phyloP scores from a whole-genome alignment of 495 filamentous ascomycete genomes.

The Bathelium albidoporum region DNA sequence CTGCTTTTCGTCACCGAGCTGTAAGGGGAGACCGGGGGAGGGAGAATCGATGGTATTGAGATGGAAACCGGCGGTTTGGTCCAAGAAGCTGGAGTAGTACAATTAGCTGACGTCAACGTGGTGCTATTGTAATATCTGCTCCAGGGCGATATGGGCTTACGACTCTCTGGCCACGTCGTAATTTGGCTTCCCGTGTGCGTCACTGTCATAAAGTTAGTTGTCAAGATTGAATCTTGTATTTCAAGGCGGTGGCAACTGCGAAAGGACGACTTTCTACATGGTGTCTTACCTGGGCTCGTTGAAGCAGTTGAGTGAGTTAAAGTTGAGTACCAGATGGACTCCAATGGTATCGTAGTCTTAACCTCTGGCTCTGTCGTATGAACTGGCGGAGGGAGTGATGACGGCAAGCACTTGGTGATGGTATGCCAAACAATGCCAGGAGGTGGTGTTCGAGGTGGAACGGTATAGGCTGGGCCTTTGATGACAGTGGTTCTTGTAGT shows the following conservation, averaged over 20 bases:
- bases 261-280: not conserved
- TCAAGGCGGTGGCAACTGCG: not conserved
- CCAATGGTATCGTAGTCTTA: not conserved
- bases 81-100: not conserved
- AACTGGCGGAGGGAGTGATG: not conserved
- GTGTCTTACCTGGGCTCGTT: not conserved
- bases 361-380: not conserved
- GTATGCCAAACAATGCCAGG: not conserved
- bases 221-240: not conserved
- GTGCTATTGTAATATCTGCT: not conserved
- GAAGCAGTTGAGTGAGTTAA: not conserved
- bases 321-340: not conserved
- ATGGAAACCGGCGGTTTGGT: not conserved
- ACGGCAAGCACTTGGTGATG: not conserved
- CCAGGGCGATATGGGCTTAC: not conserved
- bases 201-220: slow-evolving; percentile 1
- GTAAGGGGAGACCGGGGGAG: not conserved
- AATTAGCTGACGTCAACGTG: not conserved
- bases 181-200: not conserved
- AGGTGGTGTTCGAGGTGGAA: not conserved
- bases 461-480: not conserved
- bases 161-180: not conserved
- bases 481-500: not conserved
- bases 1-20: not conserved
- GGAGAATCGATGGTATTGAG: not conserved